phyloP scores from a whole-genome alignment of 768 basidiomycete genomes.

The Pleurotus cornucopiae region DNA sequence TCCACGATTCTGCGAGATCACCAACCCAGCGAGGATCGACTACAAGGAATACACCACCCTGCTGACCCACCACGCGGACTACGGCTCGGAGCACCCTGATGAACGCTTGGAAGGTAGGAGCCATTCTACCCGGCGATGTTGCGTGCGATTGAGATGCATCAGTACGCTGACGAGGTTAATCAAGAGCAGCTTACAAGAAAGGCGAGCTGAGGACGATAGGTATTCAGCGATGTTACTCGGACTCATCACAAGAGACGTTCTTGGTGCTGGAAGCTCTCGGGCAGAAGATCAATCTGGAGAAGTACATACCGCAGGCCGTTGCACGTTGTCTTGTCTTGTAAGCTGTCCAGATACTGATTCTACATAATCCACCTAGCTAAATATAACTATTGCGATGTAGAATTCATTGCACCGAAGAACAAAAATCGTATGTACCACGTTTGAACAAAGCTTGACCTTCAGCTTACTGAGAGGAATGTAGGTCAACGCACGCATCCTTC shows the following conservation, averaged over 20 bases:
- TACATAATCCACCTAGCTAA: not conserved
- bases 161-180: not conserved
- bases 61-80: slow-evolving; percentile 1
- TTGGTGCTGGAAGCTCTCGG: not conserved
- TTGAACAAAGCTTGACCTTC: too few relatives aligned
- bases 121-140: not conserved
- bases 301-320: slow-evolving; percentile 1
- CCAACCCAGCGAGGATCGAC: not conserved
- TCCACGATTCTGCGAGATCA: not conserved
- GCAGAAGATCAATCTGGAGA: not conserved
- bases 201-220: slow-evolving; percentile 1
- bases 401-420: too few relatives aligned
- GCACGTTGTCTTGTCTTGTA: slow-evolving; percentile 2
- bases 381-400: too few relatives aligned
- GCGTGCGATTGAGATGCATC: not conserved
- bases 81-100: not conserved
- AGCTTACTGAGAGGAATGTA: not conserved
- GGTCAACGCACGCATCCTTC: not conserved
- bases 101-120: not conserved
- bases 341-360: not conserved
- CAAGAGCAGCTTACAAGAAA: slow-evolving; percentile 2
- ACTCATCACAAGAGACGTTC: not conserved
- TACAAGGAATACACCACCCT: not conserved
- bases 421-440: too few relatives aligned
- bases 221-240: not conserved